Evolutionary conservation across 2,329 filamentous ascomycete genomes (phyloP).

Genomic region (Macroventuria anomochaeta): DNA sequence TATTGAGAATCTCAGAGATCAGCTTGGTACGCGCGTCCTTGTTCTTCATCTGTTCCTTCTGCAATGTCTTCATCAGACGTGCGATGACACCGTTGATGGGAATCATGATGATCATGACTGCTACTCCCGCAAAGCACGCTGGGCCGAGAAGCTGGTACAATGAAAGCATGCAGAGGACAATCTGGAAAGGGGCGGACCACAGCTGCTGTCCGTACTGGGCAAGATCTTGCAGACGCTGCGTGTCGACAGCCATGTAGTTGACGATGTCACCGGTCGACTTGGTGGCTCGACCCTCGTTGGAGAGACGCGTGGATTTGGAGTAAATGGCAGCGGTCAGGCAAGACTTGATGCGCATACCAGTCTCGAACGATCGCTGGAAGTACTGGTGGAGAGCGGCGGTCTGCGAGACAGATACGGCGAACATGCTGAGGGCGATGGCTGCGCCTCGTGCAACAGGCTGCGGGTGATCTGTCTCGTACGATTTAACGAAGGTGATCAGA

Average conservation of each 20-base stretch:
- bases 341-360: conserved; percentile 95
- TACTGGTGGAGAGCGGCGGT: conserved; percentile 95
- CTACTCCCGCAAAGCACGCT: conserved; percentile 95
- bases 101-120: conserved; percentile 96
- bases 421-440: conserved; percentile 91
- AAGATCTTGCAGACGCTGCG: conserved; percentile 91
- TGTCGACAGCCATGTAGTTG: conserved; percentile 99
- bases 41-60: conserved; percentile 98
- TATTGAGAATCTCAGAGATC: conserved; percentile 97
- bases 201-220: conserved; percentile 94
- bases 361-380: conserved; percentile 93
- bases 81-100: conserved; percentile 93
- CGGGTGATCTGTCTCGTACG: conserved; percentile 69
- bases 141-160: conserved; percentile 93
- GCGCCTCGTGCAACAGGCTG: conserved; percentile 84
- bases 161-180: conserved; percentile 91
- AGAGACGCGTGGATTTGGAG: conserved; percentile 84
- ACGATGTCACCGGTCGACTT: conserved; percentile 98
- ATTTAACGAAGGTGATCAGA: conserved; percentile 83
- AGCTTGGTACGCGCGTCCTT: conserved; percentile 92
- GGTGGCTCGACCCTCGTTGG: conserved; percentile 85
- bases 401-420: conserved; percentile 82
- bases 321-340: conserved; percentile 91
- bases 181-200: conserved; percentile 98
- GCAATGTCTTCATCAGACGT: conserved; percentile 88